Evolutionary conservation across 139 green algal genomes (phyloP).

Genomic region (Zygnema cylindricum): DNA sequence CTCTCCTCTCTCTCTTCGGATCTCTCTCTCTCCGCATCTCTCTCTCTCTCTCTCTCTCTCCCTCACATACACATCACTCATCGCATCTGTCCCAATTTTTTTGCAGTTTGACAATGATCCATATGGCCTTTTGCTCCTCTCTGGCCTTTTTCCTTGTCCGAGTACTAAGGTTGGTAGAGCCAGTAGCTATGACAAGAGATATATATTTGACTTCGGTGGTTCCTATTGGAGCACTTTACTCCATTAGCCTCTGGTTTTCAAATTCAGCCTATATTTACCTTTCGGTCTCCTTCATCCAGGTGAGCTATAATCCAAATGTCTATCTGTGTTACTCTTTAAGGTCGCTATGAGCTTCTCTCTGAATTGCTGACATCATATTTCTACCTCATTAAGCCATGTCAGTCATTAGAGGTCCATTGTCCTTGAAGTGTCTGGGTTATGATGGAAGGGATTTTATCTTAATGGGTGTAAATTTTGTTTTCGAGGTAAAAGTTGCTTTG

Average conservation of each 20-base stretch:
- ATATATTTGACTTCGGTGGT: constrained; percentile 60
- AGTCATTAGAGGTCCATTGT: too few relatives aligned
- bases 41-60: background rate
- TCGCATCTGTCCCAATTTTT: too few relatives aligned
- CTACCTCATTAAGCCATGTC: too few relatives aligned
- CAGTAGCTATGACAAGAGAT: constrained; percentile 50
- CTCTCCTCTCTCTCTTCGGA: background rate
- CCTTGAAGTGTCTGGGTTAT: too few relatives aligned
- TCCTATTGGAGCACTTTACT: constrained; percentile 89
- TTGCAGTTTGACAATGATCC: constrained; percentile 71
- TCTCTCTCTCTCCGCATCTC: background rate
- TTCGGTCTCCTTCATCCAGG: constrained; percentile 94
- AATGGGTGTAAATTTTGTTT: too few relatives aligned
- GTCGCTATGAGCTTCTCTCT: too few relatives aligned
- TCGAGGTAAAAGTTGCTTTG: too few relatives aligned
- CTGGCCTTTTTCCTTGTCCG: constrained; percentile 60
- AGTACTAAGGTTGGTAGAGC: too few relatives aligned
- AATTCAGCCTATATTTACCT: constrained; percentile 97
- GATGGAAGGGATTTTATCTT: too few relatives aligned
- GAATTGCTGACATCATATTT: too few relatives aligned
- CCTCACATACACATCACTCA: too few relatives aligned
- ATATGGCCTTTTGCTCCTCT: constrained; percentile 65
- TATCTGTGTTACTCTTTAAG: background rate
- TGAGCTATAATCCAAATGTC: background rate
- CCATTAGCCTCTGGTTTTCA: constrained; percentile 88